Base-by-base conservation (phyloP, 106 monocot genomes). In the Triglochin maritima region DNA sequence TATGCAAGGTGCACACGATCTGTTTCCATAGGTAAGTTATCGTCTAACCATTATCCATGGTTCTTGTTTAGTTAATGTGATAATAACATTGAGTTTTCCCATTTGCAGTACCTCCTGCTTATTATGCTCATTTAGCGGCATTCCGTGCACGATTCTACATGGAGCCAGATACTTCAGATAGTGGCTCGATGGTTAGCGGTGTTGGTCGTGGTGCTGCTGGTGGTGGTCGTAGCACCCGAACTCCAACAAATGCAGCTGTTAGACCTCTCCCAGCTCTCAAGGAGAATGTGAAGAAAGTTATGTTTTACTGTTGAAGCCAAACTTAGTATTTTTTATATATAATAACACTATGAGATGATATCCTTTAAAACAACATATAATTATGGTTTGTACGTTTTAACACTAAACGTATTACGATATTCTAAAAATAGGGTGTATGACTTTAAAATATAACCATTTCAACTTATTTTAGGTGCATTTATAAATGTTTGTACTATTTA, bases 121-220 rank as follows among this genome's bases (percentile, higher is more conserved):
- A 94, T 57, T 94, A 90, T 47, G 94, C 94, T 53, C 94, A 90
- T 71, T 64, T 94, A 69, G 89, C 89, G 56, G 94, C 94, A 3
- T 87, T 85, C 77, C 80, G 94, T 29, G 94, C 94, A 29, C 84
- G 94, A 5, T 95, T 85, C 50, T 95, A 95, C 72, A 81, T 95
- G 82, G 94, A 87, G 52, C 83, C 94, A 2, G 87, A 85, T 45
- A 87, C 81, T 5, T 88, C 87, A 2, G 95, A 91, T 46, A 86
- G 79, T 70, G 91, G 88, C 2, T 95, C 90, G 0, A 75, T 87
- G 80, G 63, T 68, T 2, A 87, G 74, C 14, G 84, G 68, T 41
- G 85, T 79, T n/a, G 65, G 74, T 2, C 77, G 90, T 14, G 90
- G 79, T 2, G 70, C 70, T 65, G 53, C 79, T 46, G 75, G 54